Percentiles rank a stretch among this genome's conserved stretches.
Conservation (phyloP, 2,329 filamentous ascomycete genomes). For the Neofusicoccum cordaticola region DNA sequence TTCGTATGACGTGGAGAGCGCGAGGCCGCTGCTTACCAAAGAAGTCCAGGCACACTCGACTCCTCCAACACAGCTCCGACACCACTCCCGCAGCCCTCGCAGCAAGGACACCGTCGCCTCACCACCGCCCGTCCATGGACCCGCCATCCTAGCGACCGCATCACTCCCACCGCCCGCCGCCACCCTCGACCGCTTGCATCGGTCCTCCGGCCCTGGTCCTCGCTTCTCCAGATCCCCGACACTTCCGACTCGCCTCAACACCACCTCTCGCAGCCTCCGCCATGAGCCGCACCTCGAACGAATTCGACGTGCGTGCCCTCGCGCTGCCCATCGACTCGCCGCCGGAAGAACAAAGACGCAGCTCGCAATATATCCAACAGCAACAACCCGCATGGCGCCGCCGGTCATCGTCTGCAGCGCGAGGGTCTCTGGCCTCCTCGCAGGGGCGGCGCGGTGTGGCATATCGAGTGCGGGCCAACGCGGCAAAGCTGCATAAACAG, state of each 20-base stretch:
- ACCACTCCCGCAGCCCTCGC: not conserved
- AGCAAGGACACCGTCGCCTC: not conserved
- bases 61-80: not conserved
- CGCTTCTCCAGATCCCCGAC: not conserved
- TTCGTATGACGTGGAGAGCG: slow-evolving; percentile 10
- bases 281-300: slow-evolving; percentile 32
- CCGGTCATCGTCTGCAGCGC: slow-evolving; percentile 35
- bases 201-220: not conserved
- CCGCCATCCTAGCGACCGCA: not conserved
- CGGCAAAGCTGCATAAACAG: slow-evolving; percentile 46
- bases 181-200: not conserved
- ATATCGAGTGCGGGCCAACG: slow-evolving; percentile 42
- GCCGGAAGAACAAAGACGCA: slow-evolving; percentile 43
- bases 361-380: slow-evolving; percentile 21
- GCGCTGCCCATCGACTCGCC: slow-evolving; percentile 50
- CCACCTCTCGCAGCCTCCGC: slow-evolving; percentile 18
- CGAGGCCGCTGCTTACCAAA: not conserved
- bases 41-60: not conserved
- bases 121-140: not conserved
- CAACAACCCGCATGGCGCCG: slow-evolving; percentile 51
- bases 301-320: slow-evolving; percentile 54
- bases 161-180: not conserved
- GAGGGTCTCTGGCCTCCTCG: slow-evolving; percentile 19
- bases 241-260: not conserved
- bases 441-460: slow-evolving; percentile 32